Conservation (phyloP, 176 grass and related monocot genomes). For the Alopecurus myosuroides region DNA sequence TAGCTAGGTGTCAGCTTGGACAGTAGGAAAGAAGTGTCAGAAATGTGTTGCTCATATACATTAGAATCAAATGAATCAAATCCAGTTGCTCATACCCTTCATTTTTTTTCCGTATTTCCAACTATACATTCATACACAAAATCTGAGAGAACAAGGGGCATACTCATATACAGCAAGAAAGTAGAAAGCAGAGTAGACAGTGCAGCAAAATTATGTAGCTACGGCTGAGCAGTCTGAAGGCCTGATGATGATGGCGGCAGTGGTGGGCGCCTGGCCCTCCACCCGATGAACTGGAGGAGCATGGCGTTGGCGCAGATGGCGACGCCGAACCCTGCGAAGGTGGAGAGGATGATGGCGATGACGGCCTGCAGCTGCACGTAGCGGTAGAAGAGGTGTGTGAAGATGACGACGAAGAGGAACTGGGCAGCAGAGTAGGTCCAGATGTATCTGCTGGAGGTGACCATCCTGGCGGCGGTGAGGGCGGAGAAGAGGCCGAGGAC, state of each 20-base stretch:
- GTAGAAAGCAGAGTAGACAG: neutral
- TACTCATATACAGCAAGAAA: neutral
- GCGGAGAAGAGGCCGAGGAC: constrained; percentile 48
- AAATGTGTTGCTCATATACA: no score
- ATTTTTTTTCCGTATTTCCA: neutral
- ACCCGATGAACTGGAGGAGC: constrained; percentile 30
- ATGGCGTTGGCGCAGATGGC: constrained; percentile 31
- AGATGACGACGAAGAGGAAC: constrained; percentile 47
- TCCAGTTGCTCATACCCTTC: neutral
- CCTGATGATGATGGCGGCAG: neutral
- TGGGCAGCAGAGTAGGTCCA: constrained; percentile 44
- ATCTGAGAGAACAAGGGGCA: neutral
- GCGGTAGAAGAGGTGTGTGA: constrained; percentile 54
- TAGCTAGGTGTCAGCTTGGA: no score
- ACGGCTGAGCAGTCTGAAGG: constrained; percentile 10
- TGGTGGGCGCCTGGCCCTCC: constrained; percentile 10
- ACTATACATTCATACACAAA: neutral
- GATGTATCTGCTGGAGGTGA: constrained; percentile 24
- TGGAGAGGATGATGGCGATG: constrained; percentile 51
- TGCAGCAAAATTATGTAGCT: neutral
- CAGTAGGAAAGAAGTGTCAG: no score
- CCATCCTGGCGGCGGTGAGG: constrained; percentile 33
- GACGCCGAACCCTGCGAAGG: constrained; percentile 47
- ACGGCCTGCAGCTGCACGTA: constrained; percentile 33
- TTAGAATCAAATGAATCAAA: constrained; percentile 18